phyloP scores from a whole-genome alignment of 805 yeast species.

The Candida gorgasii region DNA sequence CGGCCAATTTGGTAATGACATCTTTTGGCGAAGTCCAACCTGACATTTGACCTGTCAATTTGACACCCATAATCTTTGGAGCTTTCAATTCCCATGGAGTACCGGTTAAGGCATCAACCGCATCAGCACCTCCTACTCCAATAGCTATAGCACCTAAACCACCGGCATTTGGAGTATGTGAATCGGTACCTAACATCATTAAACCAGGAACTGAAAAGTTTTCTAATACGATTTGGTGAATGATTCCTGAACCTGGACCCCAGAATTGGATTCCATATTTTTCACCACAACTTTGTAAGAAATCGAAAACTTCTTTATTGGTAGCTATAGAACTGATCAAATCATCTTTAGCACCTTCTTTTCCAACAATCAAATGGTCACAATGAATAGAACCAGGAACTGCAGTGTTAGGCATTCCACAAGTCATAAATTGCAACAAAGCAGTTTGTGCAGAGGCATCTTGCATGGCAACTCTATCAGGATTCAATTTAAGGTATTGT shows the following conservation, averaged over 20 bases:
- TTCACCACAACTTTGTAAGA: slow-evolving; percentile 87
- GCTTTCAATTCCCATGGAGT: slow-evolving; percentile 99
- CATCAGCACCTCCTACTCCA: slow-evolving; percentile 99
- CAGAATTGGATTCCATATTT: slow-evolving; percentile 97
- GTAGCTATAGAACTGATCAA: slow-evolving; percentile 76
- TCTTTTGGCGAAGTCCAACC: slow-evolving; percentile 99
- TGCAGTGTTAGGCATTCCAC: slow-evolving; percentile 81
- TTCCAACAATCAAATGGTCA: slow-evolving; percentile 97
- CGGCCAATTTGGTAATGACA: slow-evolving; percentile 90
- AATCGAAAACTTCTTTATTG: slow-evolving; percentile 94
- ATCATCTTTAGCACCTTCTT: slow-evolving; percentile 86
- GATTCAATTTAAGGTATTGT: slow-evolving; percentile 87
- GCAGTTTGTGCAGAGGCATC: slow-evolving; percentile 99
- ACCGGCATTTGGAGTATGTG: slow-evolving; percentile 99
- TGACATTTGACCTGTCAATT: slow-evolving; percentile 80
- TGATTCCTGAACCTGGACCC: slow-evolving; percentile 99
- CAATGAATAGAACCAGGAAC: slow-evolving; percentile 97
- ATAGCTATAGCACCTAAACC: slow-evolving; percentile 98
- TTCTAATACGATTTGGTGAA: slow-evolving; percentile 96
- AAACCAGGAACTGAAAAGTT: slow-evolving; percentile 96
- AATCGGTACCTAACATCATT: slow-evolving; percentile 97
- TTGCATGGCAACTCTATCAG: slow-evolving; percentile 99
- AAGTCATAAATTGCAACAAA: slow-evolving; percentile 96
- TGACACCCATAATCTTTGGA: slow-evolving; percentile 91
- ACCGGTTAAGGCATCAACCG: slow-evolving; percentile 95